These are phyloP conservation scores for Lentinus brumalis DNA, from an alignment of 768 basidiomycete species.

Conservation along the genomic window DNA sequence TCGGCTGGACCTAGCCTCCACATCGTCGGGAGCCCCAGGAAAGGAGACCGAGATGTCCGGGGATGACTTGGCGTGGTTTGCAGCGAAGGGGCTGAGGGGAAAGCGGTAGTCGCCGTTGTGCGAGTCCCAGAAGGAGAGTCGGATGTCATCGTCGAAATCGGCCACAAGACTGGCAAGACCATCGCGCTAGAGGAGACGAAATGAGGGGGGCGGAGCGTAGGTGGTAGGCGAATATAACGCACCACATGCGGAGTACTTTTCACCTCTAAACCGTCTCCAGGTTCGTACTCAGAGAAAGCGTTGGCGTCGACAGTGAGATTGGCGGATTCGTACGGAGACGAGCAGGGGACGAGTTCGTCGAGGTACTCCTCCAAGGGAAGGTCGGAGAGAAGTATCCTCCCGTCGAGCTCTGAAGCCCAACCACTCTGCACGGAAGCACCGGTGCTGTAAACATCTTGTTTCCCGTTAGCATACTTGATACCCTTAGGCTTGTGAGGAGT, in stretches of 20 bases:
- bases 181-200: neutral
- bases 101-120: neutral
- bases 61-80: neutral
- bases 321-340: neutral
- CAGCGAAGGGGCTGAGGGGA: neutral
- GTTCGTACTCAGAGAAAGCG: neutral
- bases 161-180: neutral
- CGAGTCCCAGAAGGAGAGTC: neutral
- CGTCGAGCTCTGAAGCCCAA: neutral
- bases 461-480: neutral
- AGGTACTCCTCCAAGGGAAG: neutral
- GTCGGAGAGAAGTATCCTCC: neutral
- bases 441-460: neutral
- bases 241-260: neutral
- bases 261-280: neutral
- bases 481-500: neutral
- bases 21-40: neutral
- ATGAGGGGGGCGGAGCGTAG: no score
- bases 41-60: constrained; percentile 8
- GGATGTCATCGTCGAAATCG: neutral
- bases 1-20: neutral
- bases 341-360: constrained; percentile 5
- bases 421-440: neutral
- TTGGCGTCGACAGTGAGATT: neutral
- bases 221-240: neutral